phyloP scores from a whole-genome alignment of 371 early-diverging fungal genomes.

The Apophysomyces trapeziformis region DNA sequence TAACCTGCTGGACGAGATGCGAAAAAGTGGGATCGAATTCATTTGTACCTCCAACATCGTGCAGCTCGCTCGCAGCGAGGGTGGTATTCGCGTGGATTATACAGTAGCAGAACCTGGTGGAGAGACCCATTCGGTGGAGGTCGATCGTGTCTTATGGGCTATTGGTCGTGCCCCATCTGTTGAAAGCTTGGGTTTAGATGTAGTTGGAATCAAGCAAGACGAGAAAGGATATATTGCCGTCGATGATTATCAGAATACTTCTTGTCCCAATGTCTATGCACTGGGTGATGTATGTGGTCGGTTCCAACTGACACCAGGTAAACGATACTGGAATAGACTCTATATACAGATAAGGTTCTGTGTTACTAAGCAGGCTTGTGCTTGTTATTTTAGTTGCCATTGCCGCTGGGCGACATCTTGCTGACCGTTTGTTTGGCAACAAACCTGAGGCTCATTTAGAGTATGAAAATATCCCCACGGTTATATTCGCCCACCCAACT shows the following conservation, averaged over 20 bases:
- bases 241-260: constrained; percentile 90
- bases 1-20: constrained; percentile 77
- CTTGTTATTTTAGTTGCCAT: constrained; percentile 70
- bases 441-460: constrained; percentile 78
- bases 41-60: constrained; percentile 63
- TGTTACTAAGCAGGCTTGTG: neutral
- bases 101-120: constrained; percentile 33
- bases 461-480: constrained; percentile 94
- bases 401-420: constrained; percentile 92
- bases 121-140: constrained; percentile 43
- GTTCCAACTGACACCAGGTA: constrained; percentile 91
- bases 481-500: constrained; percentile 96
- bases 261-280: constrained; percentile 73
- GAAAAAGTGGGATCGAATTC: constrained; percentile 72
- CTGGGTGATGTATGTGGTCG: constrained; percentile 96
- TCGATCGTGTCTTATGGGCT: constrained; percentile 83
- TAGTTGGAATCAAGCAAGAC: constrained; percentile 66
- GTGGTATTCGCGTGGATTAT: constrained; percentile 49
- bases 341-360: neutral
- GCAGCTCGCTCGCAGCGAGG: constrained; percentile 31
- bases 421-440: constrained; percentile 90
- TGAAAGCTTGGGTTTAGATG: constrained; percentile 69
- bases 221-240: constrained; percentile 72
- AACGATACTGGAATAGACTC: neutral
- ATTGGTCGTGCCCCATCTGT: constrained; percentile 88